A percentile compares a stretch with the other conserved stretches of the same genome.
Conservation (phyloP, 345 rosid species). For the Melaleuca alternifolia region DNA sequence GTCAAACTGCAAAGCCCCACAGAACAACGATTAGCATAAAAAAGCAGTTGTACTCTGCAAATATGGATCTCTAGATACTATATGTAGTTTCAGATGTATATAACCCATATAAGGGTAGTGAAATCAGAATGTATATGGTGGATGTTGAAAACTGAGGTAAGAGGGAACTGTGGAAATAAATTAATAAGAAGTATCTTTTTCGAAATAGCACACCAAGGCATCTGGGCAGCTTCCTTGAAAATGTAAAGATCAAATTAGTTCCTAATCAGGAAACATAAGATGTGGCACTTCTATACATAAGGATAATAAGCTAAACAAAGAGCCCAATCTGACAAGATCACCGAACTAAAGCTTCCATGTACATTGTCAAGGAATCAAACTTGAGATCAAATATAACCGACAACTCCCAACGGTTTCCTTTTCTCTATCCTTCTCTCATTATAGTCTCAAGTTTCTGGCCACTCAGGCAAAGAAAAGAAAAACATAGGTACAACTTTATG, state of each 20-base stretch:
- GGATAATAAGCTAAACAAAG: too few relatives aligned
- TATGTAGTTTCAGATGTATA: background rate
- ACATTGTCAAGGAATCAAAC: background rate
- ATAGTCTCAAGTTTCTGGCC: background rate
- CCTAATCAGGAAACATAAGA: too few relatives aligned
- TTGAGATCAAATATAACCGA: too few relatives aligned
- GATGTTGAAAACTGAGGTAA: conserved; percentile 27
- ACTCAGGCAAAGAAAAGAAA: background rate
- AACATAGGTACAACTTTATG: background rate
- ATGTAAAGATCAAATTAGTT: conserved; percentile 19
- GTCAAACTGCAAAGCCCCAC: too few relatives aligned
- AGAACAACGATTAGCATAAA: background rate
- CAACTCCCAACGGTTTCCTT: too few relatives aligned
- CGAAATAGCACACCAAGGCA: conserved; percentile 73
- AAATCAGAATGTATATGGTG: conserved; percentile 37
- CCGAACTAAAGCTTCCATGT: background rate
- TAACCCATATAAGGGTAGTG: conserved; percentile 77
- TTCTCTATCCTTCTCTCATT: too few relatives aligned
- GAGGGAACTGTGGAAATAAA: conserved; percentile 27
- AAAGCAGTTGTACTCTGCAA: background rate
- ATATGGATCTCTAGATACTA: background rate
- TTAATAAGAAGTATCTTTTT: conserved; percentile 49
- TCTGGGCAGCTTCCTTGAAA: conserved; percentile 72
- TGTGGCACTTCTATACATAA: too few relatives aligned
- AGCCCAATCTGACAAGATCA: too few relatives aligned